Evolutionary conservation across 306 rosid genomes (phyloP).

Genomic region (Prunus dulcis): DNA sequence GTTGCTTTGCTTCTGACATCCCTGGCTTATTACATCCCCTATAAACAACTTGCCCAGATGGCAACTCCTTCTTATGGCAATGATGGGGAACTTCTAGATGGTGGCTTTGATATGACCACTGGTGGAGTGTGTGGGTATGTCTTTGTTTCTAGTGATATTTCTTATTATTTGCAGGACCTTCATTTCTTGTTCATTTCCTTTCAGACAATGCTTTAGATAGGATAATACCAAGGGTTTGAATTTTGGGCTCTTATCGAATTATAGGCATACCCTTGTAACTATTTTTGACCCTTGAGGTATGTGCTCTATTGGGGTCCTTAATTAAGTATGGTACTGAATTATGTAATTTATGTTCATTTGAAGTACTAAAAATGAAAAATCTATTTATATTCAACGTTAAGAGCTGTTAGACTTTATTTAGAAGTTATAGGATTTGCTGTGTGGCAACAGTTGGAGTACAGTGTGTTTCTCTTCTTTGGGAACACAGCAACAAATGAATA

Average conservation of each 20-base stretch:
- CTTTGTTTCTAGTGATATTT: neutral
- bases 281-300: neutral
- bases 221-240: neutral
- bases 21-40: conserved; percentile 51
- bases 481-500: neutral
- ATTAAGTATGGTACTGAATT: neutral
- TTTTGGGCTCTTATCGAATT: neutral
- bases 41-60: conserved; percentile 71
- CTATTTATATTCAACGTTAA: neutral
- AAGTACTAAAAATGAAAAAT: neutral
- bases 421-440: neutral
- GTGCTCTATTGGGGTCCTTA: neutral
- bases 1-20: conserved; percentile 66
- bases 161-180: neutral
- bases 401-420: neutral
- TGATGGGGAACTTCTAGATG: conserved; percentile 90
- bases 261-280: neutral
- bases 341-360: neutral
- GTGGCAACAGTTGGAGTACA: neutral
- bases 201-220: neutral
- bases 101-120: conserved; percentile 89
- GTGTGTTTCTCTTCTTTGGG: neutral
- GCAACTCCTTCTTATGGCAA: conserved; percentile 58
- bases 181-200: neutral
- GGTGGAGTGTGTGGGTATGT: conserved; percentile 92